These are phyloP conservation scores for Coniochaeta sp. DNA, from an alignment of 2,329 filamentous ascomycete species.

Conservation along the genomic window DNA sequence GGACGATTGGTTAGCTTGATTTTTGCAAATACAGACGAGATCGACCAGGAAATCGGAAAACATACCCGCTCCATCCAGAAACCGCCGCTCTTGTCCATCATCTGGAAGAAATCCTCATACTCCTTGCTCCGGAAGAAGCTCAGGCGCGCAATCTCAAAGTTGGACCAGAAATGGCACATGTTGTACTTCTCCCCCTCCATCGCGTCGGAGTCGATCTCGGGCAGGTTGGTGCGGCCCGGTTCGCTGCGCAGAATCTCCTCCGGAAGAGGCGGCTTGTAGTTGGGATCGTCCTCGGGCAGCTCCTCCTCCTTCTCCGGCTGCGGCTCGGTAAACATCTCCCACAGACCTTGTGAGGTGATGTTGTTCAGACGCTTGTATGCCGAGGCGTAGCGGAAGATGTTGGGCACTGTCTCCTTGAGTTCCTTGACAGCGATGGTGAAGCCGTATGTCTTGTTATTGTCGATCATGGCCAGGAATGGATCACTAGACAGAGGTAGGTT, in stretches of 20 bases:
- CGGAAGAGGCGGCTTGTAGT: constrained; percentile 61
- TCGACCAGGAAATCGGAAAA: not conserved
- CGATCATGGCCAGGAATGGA: constrained; percentile 91
- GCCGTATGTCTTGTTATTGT: constrained; percentile 93
- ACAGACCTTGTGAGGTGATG: constrained; percentile 81
- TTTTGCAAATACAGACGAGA: not conserved
- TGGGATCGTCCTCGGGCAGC: constrained; percentile 51
- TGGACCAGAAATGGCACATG: constrained; percentile 99
- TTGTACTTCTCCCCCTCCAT: constrained; percentile 99
- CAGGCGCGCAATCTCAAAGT: constrained; percentile 93
- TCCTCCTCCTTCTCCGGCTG: constrained; percentile 55
- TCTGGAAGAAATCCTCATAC: constrained; percentile 96
- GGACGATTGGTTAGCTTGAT: constrained; percentile 14
- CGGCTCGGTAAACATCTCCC: constrained; percentile 97
- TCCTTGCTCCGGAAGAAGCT: constrained; percentile 96
- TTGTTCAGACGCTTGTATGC: constrained; percentile 94
- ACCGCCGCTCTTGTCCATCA: constrained; percentile 96
- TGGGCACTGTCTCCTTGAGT: constrained; percentile 92
- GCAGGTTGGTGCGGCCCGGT: constrained; percentile 60
- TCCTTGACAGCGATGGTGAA: constrained; percentile 99
- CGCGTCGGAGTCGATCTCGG: constrained; percentile 77
- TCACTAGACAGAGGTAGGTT: constrained; percentile 48
- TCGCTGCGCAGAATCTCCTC: constrained; percentile 77
- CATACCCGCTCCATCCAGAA: constrained; percentile 97
- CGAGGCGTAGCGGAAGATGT: constrained; percentile 97